Evolutionary conservation across 2,329 filamentous ascomycete species (phyloP), one percentile per base, ranked within the genome.

Genomic region (Ceratocystis cacaofunesta): DNA sequence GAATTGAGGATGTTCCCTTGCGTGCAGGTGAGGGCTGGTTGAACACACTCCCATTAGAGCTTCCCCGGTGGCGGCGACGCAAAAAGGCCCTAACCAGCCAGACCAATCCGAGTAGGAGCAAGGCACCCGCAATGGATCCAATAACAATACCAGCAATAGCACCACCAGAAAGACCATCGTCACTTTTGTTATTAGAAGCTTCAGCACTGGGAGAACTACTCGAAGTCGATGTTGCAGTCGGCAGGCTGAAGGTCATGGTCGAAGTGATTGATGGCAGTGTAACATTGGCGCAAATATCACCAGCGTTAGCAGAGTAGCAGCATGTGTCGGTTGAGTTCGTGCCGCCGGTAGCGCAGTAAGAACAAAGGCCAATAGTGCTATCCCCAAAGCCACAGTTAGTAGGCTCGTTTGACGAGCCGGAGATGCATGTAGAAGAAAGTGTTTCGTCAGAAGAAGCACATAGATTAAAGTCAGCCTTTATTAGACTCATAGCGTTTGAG

Each of bases 261-360:
- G 87, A 82, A 15, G 85, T 84, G 61, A 91, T 87, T 0, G 84
- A 84, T 0, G 94, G 94, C 5, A 99, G 78, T 30, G 82, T 79
- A n/a, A 99, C 88, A 62, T 83, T 83, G 62, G 82, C 77, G 74
- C 94, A 99, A 69, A 85, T 83, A 30, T 77, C 77, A 67, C 89
- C 82, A n/a, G 87, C 86, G 68, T 90, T 80, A 4, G 92, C 85
- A 71, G 85, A 90, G 72, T 91, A 87, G 75, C 94, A 99, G 78
- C 94, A 99, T 2, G 92, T 95, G 74, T 97, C 92, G 62, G 92
- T 97, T 8, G 90, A 88, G 75, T 97, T 97, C 68, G 86, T 84
- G 32, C 92, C 91, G 70, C 89, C 92, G 5, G 85, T 80, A 52
- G 83, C 82, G 75, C 94, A 99, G 75, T 94, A 96, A 3, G 86